Percentiles rank a stretch among this genome's conserved stretches.
Conservation (phyloP, 2,329 filamentous ascomycete species). For the Arthrinium phaeospermum region DNA sequence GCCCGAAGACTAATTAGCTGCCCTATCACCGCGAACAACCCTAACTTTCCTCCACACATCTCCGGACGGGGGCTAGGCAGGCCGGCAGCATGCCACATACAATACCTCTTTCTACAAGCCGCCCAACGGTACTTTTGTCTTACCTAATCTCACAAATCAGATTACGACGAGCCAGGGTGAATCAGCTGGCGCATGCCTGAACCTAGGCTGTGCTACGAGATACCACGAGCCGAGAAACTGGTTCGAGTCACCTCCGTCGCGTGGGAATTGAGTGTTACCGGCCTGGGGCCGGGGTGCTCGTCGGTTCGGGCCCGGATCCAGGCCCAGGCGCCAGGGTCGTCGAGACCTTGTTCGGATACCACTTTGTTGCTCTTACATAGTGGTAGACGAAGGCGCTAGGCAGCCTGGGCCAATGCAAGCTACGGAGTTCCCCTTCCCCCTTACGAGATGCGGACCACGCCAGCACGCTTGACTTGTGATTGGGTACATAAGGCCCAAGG, state of each 20-base stretch:
- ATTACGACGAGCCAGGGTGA: neutral
- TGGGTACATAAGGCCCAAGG: neutral
- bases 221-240: neutral
- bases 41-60: neutral
- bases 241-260: conserved; percentile 5
- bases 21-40: neutral
- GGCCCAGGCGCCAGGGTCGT: neutral
- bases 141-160: neutral
- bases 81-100: neutral
- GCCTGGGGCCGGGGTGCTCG: neutral
- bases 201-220: neutral
- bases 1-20: neutral
- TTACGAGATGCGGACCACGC: no score
- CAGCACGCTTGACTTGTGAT: neutral
- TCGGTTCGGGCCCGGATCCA: neutral
- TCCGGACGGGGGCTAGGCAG: neutral
- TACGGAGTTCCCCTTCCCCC: neutral
- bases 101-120: neutral
- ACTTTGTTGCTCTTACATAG: neutral
- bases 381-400: neutral
- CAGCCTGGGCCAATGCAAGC: neutral
- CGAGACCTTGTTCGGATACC: neutral
- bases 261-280: neutral
- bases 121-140: neutral
- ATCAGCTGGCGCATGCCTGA: neutral